Evolutionary conservation across 345 rosid genomes (phyloP).

Genomic region (Corchorus capsularis): DNA sequence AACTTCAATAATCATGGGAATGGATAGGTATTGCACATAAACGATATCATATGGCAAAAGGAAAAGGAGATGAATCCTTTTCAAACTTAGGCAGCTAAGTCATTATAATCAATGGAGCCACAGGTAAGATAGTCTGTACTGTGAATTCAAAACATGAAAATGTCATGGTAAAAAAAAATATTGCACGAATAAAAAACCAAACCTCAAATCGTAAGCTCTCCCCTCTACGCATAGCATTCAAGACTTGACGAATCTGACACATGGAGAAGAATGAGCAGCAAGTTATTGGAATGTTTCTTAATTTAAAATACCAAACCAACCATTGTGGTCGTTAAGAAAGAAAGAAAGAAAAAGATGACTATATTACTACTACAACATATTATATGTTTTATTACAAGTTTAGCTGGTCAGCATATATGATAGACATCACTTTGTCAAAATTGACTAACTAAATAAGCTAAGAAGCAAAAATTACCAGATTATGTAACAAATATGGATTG

Average conservation of each 20-base stretch:
- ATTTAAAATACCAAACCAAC: not conserved
- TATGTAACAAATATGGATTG: no score
- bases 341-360: not conserved
- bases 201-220: slow-evolving; percentile 79
- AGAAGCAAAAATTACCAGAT: no score
- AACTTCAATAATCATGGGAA: not conserved
- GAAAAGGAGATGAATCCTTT: not conserved
- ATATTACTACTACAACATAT: no score
- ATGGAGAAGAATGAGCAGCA: slow-evolving; percentile 29
- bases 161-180: slow-evolving; percentile 6
- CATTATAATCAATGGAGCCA: not conserved
- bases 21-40: not conserved
- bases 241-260: slow-evolving; percentile 78
- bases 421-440: not conserved
- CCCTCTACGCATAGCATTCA: slow-evolving; percentile 80
- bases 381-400: not conserved
- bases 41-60: not conserved
- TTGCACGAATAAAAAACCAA: slow-evolving; percentile 32
- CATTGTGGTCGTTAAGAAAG: no score
- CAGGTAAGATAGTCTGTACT: not conserved
- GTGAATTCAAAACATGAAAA: slow-evolving; percentile 3
- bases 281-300: not conserved
- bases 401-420: not conserved
- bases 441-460: not conserved
- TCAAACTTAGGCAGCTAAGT: slow-evolving; percentile 10